Base-by-base conservation (phyloP, 768 basidiomycete species). In the Boletellus sp. region DNA sequence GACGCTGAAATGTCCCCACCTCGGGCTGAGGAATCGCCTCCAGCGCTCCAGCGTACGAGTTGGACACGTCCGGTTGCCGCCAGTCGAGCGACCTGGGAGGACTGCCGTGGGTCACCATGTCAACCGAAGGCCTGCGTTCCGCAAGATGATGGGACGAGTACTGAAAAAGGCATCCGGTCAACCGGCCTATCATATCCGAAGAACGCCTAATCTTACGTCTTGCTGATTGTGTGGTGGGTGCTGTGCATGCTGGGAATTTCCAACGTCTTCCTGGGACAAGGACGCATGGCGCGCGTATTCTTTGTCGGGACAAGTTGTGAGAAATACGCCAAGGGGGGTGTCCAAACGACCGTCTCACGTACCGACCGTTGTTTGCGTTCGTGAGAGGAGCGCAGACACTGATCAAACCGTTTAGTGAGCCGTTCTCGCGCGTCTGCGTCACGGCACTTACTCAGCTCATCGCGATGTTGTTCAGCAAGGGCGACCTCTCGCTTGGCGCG, bases 401-500 rank as follows among this genome's bases (percentile, higher is more conserved):
- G 55, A 44, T 48, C 47, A 48, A 43, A 26, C 45, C 45, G 37
- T 52, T 70, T 52, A 57, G 52, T 47, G 54, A 38, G 19, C 22
- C 8, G 10, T 58, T 58, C 56, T 61, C 46, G 51, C 49, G 48
- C 51, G 44, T 47, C 51, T 32, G 19, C 17, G 37, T 8, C 24
- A 47, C 17, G 6, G 20, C 48, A 62, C 74, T 60, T 62, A 75
- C 74, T 71, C 50, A 76, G 62, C 51, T 84, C 83, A 58, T 87
- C 86, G 55, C 84, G 78, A 42, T 83, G 80, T 64, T 83, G 84
- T 59, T 87, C 86, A 46, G 83, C 82, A 48, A 79, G 70, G 6
- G 65, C 65, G 11, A 87, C 81, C 51, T 83, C 80, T 56, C 80
- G 78, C 57, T 81, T 74, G 42, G 85, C 85, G 63, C 82, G 81